These are phyloP conservation scores for Vanderwaltozyma verrucispora DNA, from an alignment of 805 yeast genomes.

Conservation along the genomic window DNA sequence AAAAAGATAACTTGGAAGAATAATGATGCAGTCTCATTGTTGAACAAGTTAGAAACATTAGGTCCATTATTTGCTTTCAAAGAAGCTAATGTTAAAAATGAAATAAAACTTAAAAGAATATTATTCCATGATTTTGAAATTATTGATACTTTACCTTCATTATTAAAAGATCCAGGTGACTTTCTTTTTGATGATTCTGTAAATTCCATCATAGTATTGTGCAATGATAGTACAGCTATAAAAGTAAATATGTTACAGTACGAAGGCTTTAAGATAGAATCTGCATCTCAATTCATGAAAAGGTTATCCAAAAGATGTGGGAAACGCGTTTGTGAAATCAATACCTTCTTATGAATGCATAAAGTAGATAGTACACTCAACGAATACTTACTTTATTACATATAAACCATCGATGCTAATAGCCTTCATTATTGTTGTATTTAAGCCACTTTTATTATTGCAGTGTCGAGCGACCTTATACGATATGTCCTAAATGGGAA, in stretches of 20 bases:
- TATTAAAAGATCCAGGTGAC: slow-evolving; percentile 18
- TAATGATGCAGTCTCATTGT: slow-evolving; percentile 30
- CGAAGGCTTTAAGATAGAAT: slow-evolving; percentile 44
- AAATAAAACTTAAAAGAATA: slow-evolving; percentile 35
- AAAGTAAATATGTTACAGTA: slow-evolving; percentile 34
- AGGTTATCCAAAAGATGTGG: slow-evolving; percentile 38
- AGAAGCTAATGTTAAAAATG: slow-evolving; percentile 28
- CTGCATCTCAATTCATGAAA: slow-evolving; percentile 34
- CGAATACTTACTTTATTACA: too few species aligned
- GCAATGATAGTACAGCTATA: slow-evolving; percentile 34
- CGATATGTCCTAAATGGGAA: too few species aligned
- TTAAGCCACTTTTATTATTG: too few species aligned
- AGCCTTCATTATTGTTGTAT: too few species aligned
- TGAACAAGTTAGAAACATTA: slow-evolving; percentile 38
- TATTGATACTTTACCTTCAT: neutral
- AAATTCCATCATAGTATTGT: slow-evolving; percentile 31
- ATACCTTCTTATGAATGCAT: neutral
- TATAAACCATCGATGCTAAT: too few species aligned
- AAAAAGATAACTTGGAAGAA: slow-evolving; percentile 39
- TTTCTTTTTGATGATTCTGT: slow-evolving; percentile 19
- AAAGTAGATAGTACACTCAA: too few species aligned
- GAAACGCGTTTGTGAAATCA: too few species aligned
- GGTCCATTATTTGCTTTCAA: slow-evolving; percentile 46
- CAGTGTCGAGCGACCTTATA: too few species aligned
- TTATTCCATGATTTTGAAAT: slow-evolving; percentile 34